A percentile compares a stretch with the other conserved stretches of the same genome.
These are phyloP conservation scores for Sapria himalayana DNA, from an alignment of 345 rosid genomes.

Conservation along the genomic window DNA sequence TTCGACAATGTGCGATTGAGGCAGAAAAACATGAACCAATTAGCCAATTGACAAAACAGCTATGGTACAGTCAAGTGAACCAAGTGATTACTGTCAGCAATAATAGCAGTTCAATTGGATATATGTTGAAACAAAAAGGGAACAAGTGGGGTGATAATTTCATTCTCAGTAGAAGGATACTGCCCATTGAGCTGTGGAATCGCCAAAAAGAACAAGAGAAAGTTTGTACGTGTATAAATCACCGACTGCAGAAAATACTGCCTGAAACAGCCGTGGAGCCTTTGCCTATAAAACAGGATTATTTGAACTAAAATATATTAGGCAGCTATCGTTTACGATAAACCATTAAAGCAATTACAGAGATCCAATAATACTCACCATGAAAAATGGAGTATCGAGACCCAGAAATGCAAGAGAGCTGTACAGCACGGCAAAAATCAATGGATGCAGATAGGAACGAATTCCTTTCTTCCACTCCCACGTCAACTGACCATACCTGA, in stretches of 20 bases:
- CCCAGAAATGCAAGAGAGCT: conserved; percentile 41
- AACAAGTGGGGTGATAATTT: background rate
- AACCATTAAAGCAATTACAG: too few species aligned
- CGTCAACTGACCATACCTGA: conserved; percentile 79
- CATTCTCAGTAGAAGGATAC: conserved; percentile 41
- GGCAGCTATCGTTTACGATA: too few species aligned
- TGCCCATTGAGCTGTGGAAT: conserved; percentile 46
- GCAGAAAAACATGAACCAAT: conserved; percentile 88
- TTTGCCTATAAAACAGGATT: conserved; percentile 28
- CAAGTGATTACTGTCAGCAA: background rate
- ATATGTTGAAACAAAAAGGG: background rate
- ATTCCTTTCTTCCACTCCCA: conserved; percentile 92
- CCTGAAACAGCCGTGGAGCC: conserved; percentile 60
- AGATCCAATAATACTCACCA: conserved; percentile 56
- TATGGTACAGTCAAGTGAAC: conserved; percentile 29
- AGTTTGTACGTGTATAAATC: conserved; percentile 69
- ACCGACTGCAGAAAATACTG: conserved; percentile 68
- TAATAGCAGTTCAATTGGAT: conserved; percentile 2
- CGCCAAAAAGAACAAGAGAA: conserved; percentile 31
- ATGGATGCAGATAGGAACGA: conserved; percentile 79
- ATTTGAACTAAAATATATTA: too few species aligned
- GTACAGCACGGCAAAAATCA: conserved; percentile 52
- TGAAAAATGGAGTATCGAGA: conserved; percentile 47
- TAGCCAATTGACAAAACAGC: conserved; percentile 63
- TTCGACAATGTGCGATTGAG: conserved; percentile 80